These are phyloP conservation scores for Labyrinthula sp. DNA, from an alignment of 352 stramenopile species.

Conservation along the genomic window DNA sequence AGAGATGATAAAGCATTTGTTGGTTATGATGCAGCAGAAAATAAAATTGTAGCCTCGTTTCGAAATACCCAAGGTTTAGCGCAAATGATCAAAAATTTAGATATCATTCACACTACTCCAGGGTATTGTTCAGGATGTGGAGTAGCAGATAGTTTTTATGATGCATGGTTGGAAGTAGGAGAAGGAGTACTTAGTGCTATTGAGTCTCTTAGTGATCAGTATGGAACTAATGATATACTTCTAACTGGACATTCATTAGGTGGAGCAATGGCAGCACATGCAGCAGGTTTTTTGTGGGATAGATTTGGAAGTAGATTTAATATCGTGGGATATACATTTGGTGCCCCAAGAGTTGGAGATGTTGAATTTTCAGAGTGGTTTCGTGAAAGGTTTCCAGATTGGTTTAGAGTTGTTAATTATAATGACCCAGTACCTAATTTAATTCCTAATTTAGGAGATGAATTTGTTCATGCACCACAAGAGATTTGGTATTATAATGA, in stretches of 20 bases:
- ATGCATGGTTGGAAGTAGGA: conserved; percentile 16
- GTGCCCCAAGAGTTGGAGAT: conserved; percentile 28
- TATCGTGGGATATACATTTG: conserved; percentile 29
- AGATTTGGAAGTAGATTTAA: neutral
- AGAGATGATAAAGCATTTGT: conserved; percentile 23
- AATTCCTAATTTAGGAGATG: neutral
- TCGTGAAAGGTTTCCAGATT: neutral
- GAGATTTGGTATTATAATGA: conserved; percentile 18
- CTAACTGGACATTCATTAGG: conserved; percentile 28
- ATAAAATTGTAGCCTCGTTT: conserved; percentile 9
- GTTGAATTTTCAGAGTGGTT: conserved; percentile 7
- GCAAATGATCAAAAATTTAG: too few species aligned
- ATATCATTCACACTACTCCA: too few species aligned
- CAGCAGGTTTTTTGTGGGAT: conserved; percentile 5
- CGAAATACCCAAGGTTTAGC: too few species aligned
- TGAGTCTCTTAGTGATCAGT: neutral
- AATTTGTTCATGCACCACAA: conserved; percentile 21
- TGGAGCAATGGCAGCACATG: conserved; percentile 24
- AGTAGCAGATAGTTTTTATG: conserved; percentile 27
- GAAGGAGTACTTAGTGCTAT: conserved; percentile 1
- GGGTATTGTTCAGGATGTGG: conserved; percentile 21
- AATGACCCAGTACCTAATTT: conserved; percentile 12
- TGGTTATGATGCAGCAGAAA: conserved; percentile 3
- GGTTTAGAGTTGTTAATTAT: conserved; percentile 27
- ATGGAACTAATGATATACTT: neutral